These are phyloP conservation scores for Suillus variegatus DNA, from an alignment of 768 basidiomycete genomes.

Conservation along the genomic window DNA sequence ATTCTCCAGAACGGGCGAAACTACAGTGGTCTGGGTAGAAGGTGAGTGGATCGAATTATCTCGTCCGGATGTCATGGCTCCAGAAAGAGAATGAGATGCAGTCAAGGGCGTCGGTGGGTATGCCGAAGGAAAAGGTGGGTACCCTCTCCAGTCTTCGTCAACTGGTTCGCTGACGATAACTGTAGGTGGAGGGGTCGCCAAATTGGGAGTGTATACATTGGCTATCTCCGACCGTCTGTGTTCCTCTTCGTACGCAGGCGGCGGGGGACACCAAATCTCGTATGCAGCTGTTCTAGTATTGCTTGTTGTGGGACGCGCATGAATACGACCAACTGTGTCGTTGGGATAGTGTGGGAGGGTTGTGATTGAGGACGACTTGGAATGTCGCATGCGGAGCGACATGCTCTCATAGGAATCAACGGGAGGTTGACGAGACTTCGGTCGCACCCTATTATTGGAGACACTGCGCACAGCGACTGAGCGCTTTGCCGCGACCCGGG, in stretches of 20 bases:
- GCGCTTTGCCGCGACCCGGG: slow-evolving; percentile 12
- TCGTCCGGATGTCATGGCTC: slow-evolving; percentile 10
- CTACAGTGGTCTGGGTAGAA: slow-evolving; percentile 17
- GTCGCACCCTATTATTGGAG: slow-evolving; percentile 17
- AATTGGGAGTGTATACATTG: slow-evolving; percentile 10
- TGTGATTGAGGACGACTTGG: slow-evolving; percentile 18
- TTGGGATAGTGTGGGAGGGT: slow-evolving; percentile 26
- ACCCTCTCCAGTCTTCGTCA: slow-evolving; percentile 71
- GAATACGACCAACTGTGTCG: slow-evolving; percentile 22
- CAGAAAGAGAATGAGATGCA: slow-evolving; percentile 35
- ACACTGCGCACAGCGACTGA: slow-evolving; percentile 19
- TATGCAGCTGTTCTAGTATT: slow-evolving; percentile 27
- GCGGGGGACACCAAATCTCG: slow-evolving; percentile 65
- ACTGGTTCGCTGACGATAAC: slow-evolving; percentile 27
- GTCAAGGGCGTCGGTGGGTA: slow-evolving; percentile 72
- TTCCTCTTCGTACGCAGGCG: slow-evolving; percentile 42
- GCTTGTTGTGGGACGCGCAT: slow-evolving; percentile 25
- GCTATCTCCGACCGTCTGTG: slow-evolving; percentile 26
- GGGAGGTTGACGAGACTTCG: slow-evolving; percentile 5
- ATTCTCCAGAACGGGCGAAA: slow-evolving; percentile 40
- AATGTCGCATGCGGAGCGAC: slow-evolving; percentile 14
- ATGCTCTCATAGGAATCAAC: slow-evolving; percentile 9
- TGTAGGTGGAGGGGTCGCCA: slow-evolving; percentile 3
- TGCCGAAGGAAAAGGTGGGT: slow-evolving; percentile 75
- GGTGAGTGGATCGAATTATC: slow-evolving; percentile 8